Evolutionary conservation across 2,329 filamentous ascomycete species (phyloP), one percentile per base, ranked within the genome.

Genomic region (Hypoxylon sp.): DNA sequence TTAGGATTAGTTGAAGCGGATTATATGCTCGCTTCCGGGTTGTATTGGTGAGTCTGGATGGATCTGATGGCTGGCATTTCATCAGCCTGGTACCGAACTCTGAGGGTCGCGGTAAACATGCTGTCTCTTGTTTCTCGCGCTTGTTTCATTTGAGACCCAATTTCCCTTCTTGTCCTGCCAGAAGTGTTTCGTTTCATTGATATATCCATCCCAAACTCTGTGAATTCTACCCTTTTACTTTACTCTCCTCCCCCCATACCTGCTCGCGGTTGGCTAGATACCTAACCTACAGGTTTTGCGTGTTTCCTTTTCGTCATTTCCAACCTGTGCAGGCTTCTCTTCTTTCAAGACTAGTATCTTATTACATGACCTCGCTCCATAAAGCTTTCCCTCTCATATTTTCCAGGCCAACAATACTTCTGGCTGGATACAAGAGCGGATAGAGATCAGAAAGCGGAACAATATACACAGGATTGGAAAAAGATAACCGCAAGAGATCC

Each of bases 101-200:
- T 55, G 23, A 66, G n/a, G 27, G 59, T 60, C 63, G 67, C 67
- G 67, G 64, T 65, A 67, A 69, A 65, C 56, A 64, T 53, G 29
- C 19, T 69, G 57, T 65, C 67, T 65, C 61, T 67, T 67, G 64
- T 67, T 69, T 65, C 58, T 67, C 64, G 67, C 64, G 67, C 65
- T 67, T 70, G 67, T 68, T 70, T 70, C 64, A 65, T 68, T 68
- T 47, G 45, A 19, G 41, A 60, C 50, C 67, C 57, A 48, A 58
- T 67, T 65, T 68, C 43, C 41, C 54, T 60, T 61, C 43, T 53
- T 59, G 16, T 55, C 58, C 56, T 51, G 51, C 55, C 52, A 53
- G 41, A 62, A 65, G 60, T 67, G 64, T 67, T 67, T 68, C 59
- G 65, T 70, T 70, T 70, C 67, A 70, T 70, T 68, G 61, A 68